Percentiles rank a stretch among this genome's conserved stretches.
These are phyloP conservation scores for Penicillium parvum DNA, from an alignment of 495 filamentous ascomycete genomes.

Conservation along the genomic window DNA sequence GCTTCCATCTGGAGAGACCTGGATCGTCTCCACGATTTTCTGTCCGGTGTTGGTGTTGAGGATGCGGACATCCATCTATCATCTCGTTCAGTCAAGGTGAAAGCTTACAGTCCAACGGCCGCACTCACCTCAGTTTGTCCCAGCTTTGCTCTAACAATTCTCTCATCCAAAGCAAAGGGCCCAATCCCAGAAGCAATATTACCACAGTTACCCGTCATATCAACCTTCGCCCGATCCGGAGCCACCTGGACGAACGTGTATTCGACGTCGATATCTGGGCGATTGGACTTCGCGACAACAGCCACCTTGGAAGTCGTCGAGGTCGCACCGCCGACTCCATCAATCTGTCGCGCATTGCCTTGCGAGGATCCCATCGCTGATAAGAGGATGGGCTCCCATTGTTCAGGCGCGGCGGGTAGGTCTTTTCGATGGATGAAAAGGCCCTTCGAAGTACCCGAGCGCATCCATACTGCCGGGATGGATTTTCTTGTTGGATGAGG, in stretches of 20 bases:
- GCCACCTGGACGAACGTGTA: slow-evolving; percentile 38
- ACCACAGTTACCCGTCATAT: slow-evolving; percentile 40
- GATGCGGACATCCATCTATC: slow-evolving; percentile 27
- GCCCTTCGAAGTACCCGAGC: slow-evolving; percentile 37
- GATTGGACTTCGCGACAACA: slow-evolving; percentile 25
- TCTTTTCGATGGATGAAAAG: slow-evolving; percentile 31
- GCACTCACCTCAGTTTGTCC: slow-evolving; percentile 22
- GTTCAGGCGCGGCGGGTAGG: slow-evolving; percentile 17
- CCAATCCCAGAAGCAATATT: slow-evolving; percentile 38
- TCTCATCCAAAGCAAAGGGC: slow-evolving; percentile 35
- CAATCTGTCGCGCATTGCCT: slow-evolving; percentile 23
- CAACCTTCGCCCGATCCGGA: slow-evolving; percentile 25
- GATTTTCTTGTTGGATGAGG: neutral
- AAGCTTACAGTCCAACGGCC: neutral
- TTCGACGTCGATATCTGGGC: slow-evolving; percentile 30
- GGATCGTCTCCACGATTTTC: slow-evolving; percentile 24
- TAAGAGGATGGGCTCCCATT: slow-evolving; percentile 29
- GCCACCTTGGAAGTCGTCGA: slow-evolving; percentile 41
- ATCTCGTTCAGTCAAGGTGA: neutral
- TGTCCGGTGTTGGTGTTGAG: slow-evolving; percentile 31
- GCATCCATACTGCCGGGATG: slow-evolving; percentile 33
- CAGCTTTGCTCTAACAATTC: slow-evolving; percentile 17
- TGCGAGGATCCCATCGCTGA: slow-evolving; percentile 28
- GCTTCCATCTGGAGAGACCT: slow-evolving; percentile 14
- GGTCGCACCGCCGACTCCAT: slow-evolving; percentile 36